phyloP scores from a whole-genome alignment of 768 basidiomycete species.

The Infundibulicybe gibba region DNA sequence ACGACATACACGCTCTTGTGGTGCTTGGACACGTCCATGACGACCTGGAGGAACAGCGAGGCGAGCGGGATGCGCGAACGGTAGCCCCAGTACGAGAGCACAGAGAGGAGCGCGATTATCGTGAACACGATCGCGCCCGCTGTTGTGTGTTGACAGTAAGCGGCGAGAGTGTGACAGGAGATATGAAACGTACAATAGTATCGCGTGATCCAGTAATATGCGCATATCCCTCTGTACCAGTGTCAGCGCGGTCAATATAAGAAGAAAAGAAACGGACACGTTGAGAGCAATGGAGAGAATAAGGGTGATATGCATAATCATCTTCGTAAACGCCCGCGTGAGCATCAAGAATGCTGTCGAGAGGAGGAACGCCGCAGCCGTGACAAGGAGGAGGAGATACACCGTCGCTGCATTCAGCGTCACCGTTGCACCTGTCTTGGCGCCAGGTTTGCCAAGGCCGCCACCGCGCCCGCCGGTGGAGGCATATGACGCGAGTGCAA shows the following conservation, averaged over 20 bases:
- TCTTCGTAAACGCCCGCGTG: conserved; percentile 65
- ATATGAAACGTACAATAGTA: conserved; percentile 54
- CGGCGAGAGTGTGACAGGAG: not conserved
- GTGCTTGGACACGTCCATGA: conserved; percentile 76
- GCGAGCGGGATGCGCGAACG: conserved; percentile 75
- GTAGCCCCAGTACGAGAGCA: conserved; percentile 73
- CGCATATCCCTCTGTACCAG: conserved; percentile 56
- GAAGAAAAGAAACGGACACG: conserved; percentile 41
- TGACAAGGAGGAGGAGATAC: conserved; percentile 72
- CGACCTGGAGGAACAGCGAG: conserved; percentile 73
- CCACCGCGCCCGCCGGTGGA: conserved; percentile 67
- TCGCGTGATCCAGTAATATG: conserved; percentile 71
- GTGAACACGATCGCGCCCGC: conserved; percentile 86
- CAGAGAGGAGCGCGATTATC: conserved; percentile 70
- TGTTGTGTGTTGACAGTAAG: conserved; percentile 18
- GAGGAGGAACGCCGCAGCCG: conserved; percentile 62
- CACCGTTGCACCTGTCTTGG: conserved; percentile 49
- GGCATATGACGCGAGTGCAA: conserved; percentile 62
- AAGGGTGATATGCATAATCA: conserved; percentile 77
- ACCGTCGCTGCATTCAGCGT: conserved; percentile 77
- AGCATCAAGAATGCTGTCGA: conserved; percentile 68
- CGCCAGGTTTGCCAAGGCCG: conserved; percentile 61
- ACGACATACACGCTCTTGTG: conserved; percentile 70
- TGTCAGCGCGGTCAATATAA: conserved; percentile 1
- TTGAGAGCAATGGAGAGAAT: conserved; percentile 59